Base-by-base conservation (phyloP, 495 filamentous ascomycete genomes). In the Clavariopsis aquatica region DNA sequence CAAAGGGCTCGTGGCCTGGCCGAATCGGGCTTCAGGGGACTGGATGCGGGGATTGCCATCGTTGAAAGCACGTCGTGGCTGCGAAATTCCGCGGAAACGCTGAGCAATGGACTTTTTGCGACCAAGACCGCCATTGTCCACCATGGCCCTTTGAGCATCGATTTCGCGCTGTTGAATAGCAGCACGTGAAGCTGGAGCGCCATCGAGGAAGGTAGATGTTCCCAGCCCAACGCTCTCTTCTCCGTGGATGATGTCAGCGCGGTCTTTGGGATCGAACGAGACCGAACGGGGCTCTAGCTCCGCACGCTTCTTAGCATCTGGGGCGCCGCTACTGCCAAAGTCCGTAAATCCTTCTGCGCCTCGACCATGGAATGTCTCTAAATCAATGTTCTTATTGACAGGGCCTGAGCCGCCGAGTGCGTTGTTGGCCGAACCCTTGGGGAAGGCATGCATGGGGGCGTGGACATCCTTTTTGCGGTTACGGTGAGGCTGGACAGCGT, bases 371-470 rank as follows among this genome's bases (percentile, higher is more conserved):
- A 96, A 89, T 1, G 88, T 82, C 20, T 88, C 83, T 61, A 96
- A 85, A 73, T 99, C 89, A 23, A 96, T 85, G 57, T 89, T 87
- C 27, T 84, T 83, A 67, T 93, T 92, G 58, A 91, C 71, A 0
- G 95, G 94, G 1, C 95, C 95, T 10, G 92, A 80, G 13, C 95
- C 94, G 43, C 93, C 93, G 23, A 99, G 76, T 2, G 87, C 85
- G 78, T 97, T 98, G 78, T 99, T 99, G 59, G 87, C 81, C 10
- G 91, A 96, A 66, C 87, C 90, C 64, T 89, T 87, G 20, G 95
- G 92, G 77, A 98, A 99, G 6, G 95, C 95, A 73, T 97, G 88
- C 90, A 99, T 96, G 1, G 95, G 95, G 13, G 94, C 92, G 28
- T 89, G 86, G 59, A 87, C 84, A 64, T 87, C 83, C 54, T 89